Percentiles rank a stretch among this genome's conserved stretches.
Evolutionary conservation across 352 stramenopile species (phyloP).

Genomic region (Phytophthora megakarya): DNA sequence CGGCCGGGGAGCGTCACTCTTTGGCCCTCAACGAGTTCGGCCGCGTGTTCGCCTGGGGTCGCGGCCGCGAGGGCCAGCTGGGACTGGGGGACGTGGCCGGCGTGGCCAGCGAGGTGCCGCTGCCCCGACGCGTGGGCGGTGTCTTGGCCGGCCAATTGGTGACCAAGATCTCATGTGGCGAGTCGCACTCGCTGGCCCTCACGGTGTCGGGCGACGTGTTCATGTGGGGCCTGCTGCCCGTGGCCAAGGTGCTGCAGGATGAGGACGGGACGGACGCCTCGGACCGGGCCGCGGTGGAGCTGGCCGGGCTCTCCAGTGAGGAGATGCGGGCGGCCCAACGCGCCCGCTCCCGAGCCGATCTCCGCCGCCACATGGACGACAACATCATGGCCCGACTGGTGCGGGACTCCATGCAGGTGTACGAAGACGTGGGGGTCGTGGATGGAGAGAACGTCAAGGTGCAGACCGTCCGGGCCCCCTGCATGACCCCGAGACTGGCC

Average conservation of each 20-base stretch:
- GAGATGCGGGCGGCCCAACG: slow-evolving; percentile 34
- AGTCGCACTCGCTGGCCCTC: slow-evolving; percentile 76
- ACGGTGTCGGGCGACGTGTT: slow-evolving; percentile 65
- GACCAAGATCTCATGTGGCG: slow-evolving; percentile 71
- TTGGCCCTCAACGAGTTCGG: slow-evolving; percentile 83
- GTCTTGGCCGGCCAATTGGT: slow-evolving; percentile 67
- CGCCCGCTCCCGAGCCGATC: slow-evolving; percentile 18
- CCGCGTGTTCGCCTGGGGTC: slow-evolving; percentile 80
- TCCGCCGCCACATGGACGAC: slow-evolving; percentile 42
- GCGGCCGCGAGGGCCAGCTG: slow-evolving; percentile 72
- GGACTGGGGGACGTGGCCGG: slow-evolving; percentile 49
- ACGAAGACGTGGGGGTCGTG: slow-evolving; percentile 45
- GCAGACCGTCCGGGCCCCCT: slow-evolving; percentile 63
- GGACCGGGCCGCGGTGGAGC: slow-evolving; percentile 59
- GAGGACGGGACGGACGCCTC: slow-evolving; percentile 42
- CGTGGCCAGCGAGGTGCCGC: slow-evolving; percentile 30
- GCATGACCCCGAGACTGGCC: slow-evolving; percentile 45
- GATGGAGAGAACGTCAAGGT: slow-evolving; percentile 42
- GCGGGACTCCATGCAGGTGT: slow-evolving; percentile 69
- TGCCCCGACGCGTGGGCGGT: slow-evolving; percentile 47
- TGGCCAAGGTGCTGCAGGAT: slow-evolving; percentile 52
- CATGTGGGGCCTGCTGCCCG: slow-evolving; percentile 76
- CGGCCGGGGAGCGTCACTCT: slow-evolving; percentile 73
- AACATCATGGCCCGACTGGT: slow-evolving; percentile 68
- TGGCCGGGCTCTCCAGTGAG: slow-evolving; percentile 52